Evolutionary conservation across 2,329 filamentous ascomycete genomes (phyloP), one percentile per base, ranked within the genome.

Genomic region (Neodidymelliopsis sp.): DNA sequence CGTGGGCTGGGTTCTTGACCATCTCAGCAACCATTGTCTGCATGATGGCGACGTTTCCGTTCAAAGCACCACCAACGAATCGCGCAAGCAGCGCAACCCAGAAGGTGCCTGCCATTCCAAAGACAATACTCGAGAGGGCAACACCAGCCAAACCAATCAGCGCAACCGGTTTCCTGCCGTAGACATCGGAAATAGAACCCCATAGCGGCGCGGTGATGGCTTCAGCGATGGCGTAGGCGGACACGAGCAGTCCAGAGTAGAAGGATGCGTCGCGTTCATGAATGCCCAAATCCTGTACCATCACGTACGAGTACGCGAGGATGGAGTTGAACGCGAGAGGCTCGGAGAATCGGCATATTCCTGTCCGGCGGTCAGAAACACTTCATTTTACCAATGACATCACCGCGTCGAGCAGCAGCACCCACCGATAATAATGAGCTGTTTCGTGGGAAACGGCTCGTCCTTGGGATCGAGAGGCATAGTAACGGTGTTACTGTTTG

Each of bases 21-120:
- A 96, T 76, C 74, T 97, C 92, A n/a, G 88, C 90, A 9, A 96
- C 91, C 89, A 96, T 95, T 16, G 91, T 96, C 74, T 95, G 72
- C 67, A 94, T 91, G 31, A 94, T 89, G 20, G 89, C 91, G 58
- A 96, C 91, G 68, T 96, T 96, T 50, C 92, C 92, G 71, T 96
- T 96, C 49, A 97, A 77, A 9, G 92, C 80, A 22, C 92, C 91
- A 34, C 91, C 92, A 11, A 94, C 68, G 31, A 87, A 84, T 60
- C 92, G 81, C 11, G 90, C 91, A 30, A 85, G 67, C 42, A 97
- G 75, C 12, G 92, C 92, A 48, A 94, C 76, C 88, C 90, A 93
- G 60, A 96, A 89, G 67, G 89, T 94, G 46, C 83, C 79, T 3
- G 91, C 85, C 63, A 96, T 84, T 23, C 92, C 92, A 13, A 96